A percentile compares a stretch with the other conserved stretches of the same genome.
Evolutionary conservation across 2,329 filamentous ascomycete species (phyloP).

Genomic region (Cytospora piceicola): DNA sequence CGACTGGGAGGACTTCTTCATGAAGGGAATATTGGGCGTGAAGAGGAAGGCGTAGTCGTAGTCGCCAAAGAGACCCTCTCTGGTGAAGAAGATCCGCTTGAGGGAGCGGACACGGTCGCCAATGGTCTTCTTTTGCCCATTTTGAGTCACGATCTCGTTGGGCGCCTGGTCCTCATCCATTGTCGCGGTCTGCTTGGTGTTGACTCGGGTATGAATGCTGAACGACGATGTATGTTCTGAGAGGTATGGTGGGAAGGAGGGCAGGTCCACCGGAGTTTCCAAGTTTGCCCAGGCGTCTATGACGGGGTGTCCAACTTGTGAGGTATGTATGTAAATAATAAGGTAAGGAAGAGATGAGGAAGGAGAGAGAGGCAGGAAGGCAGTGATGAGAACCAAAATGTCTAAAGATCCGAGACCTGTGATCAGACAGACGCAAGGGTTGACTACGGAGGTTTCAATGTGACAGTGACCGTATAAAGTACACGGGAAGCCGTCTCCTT

Average conservation of each 20-base stretch:
- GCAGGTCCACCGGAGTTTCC: not conserved
- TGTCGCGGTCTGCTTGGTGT: conserved; percentile 16
- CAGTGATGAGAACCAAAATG: not conserved
- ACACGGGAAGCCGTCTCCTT: not conserved
- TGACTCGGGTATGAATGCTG: not conserved
- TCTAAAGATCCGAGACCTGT: not conserved
- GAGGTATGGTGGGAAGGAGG: not conserved
- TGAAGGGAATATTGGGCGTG: conserved; percentile 79
- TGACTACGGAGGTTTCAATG: not conserved
- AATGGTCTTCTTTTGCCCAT: conserved; percentile 40
- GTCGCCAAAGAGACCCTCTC: conserved; percentile 76
- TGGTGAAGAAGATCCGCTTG: conserved; percentile 56
- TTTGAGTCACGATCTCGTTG: conserved; percentile 51
- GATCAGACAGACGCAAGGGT: not conserved
- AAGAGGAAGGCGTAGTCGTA: conserved; percentile 94
- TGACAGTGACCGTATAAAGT: not conserved
- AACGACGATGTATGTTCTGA: too few species aligned
- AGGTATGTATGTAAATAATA: not conserved
- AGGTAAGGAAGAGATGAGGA: not conserved
- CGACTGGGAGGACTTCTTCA: conserved; percentile 61
- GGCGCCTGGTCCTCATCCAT: conserved; percentile 64
- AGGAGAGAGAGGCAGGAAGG: too few species aligned
- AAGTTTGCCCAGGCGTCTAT: not conserved
- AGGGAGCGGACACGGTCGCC: conserved; percentile 38
- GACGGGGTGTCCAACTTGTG: too few species aligned